Conservation (phyloP, 208 protist genomes). For the Endotrypanum monterogeii region DNA sequence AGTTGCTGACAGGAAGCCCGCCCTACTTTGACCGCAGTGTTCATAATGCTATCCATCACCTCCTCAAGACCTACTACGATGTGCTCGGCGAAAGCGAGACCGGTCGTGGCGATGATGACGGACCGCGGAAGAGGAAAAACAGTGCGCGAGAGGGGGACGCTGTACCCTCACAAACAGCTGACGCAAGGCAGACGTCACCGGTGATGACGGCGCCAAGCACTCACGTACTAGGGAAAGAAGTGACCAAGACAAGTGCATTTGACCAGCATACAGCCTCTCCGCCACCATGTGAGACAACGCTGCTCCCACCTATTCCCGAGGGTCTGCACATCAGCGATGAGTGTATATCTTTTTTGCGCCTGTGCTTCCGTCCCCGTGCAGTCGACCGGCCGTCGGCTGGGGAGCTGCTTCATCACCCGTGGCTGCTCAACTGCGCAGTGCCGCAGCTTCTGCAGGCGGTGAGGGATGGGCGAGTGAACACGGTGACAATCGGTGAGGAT, state of each 20-base stretch:
- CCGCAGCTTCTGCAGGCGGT: constrained; percentile 28
- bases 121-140: constrained; percentile 5
- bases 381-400: constrained; percentile 46
- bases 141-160: background rate
- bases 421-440: constrained; percentile 51
- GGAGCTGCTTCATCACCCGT: constrained; percentile 46
- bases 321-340: constrained; percentile 26
- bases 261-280: background rate
- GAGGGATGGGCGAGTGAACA: constrained; percentile 10
- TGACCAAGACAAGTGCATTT: constrained; percentile 6
- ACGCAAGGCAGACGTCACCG: background rate
- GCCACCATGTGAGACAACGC: constrained; percentile 1
- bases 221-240: constrained; percentile 22
- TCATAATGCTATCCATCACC: constrained; percentile 67
- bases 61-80: constrained; percentile 34
- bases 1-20: constrained; percentile 73
- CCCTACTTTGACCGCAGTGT: constrained; percentile 73
- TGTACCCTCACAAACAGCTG: background rate
- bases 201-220: background rate
- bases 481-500: background rate
- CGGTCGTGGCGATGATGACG: constrained; percentile 1
- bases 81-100: constrained; percentile 2
- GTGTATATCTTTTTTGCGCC: constrained; percentile 48
- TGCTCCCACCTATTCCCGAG: constrained; percentile 44
- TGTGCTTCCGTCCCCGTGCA: constrained; percentile 62